phyloP scores from a whole-genome alignment of 768 basidiomycete genomes.

The Xerocomus brunneocitrinus region DNA sequence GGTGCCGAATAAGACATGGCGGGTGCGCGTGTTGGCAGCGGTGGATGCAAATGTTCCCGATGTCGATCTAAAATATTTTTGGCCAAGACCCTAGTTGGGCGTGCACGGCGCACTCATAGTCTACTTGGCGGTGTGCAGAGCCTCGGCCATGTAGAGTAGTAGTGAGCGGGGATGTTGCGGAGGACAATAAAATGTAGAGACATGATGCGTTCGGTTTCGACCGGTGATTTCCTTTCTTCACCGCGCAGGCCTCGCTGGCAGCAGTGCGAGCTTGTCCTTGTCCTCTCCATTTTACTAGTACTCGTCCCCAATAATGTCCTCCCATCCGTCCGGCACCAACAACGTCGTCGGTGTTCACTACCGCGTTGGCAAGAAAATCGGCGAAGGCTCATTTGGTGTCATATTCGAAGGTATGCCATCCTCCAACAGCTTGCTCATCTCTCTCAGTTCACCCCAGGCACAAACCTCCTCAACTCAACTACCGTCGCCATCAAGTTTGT shows the following conservation, averaged over 20 bases:
- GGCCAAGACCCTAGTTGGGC: too few relatives aligned
- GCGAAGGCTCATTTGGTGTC: conserved; percentile 97
- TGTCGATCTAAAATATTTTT: too few relatives aligned
- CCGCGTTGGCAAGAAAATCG: conserved; percentile 98
- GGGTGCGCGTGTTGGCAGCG: too few relatives aligned
- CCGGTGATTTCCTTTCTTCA: conserved; percentile 31
- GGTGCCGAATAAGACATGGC: too few relatives aligned
- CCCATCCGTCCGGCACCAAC: conserved; percentile 54
- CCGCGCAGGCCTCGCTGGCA: conserved; percentile 30
- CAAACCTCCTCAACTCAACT: conserved; percentile 96
- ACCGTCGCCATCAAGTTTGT: conserved; percentile 99
- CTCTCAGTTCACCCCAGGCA: conserved; percentile 51
- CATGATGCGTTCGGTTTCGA: conserved; percentile 23
- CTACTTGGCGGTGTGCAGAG: too few relatives aligned
- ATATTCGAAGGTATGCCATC: conserved; percentile 72
- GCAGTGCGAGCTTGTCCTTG: background rate
- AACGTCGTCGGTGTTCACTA: conserved; percentile 96
- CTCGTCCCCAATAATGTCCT: conserved; percentile 41
- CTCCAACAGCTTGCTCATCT: background rate
- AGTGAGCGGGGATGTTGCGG: conserved; percentile 13
- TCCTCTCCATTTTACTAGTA: background rate
- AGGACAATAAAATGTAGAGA: background rate
- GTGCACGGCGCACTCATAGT: too few relatives aligned
- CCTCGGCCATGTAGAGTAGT: too few relatives aligned
- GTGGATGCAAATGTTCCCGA: too few relatives aligned